Evolutionary conservation across 495 filamentous ascomycete genomes (phyloP), one percentile per base, ranked within the genome.

Genomic region (Acidomyces sp.): DNA sequence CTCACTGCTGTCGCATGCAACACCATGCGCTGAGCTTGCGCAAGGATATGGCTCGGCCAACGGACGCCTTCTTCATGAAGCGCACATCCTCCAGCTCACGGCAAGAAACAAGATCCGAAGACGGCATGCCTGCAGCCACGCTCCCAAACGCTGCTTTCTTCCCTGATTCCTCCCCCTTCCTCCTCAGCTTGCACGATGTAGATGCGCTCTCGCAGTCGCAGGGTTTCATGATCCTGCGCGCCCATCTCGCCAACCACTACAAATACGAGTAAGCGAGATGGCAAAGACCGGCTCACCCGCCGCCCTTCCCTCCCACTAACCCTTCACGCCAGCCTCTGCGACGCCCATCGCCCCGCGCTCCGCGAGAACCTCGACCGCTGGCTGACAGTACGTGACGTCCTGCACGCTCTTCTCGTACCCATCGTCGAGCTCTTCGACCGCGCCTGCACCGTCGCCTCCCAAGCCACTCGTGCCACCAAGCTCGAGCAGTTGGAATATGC

Each of bases 301-400:
- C 15, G 10, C 6, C 17, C 23, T 9, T 24, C 25, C n/a, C 12
- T 16, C 9, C 2, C 3, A 13, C 27, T 40, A 18, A 41, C 31
- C 13, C 22, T 29, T 6, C 22, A 19, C 20, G 3, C 19, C 25
- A 48, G 47, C 9, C 42, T 45, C 21, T 46, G 42, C 42, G 24
- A 45, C 13, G 23, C 3, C 4, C 47, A 50, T 30, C 9, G 26
- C 26, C 11, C 34, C n/a, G 24, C 31, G 4, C 12, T 41, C 21
- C 23, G n/a, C 25, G 19, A 31, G 11, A 18, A 22, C 23, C 29
- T 20, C 13, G 17, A 33, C 6, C 28, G 17, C 17, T 74, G 69
- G 55, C 63, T 73, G 4, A 59, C 75, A n/a, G 70, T 76, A 40
- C 70, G 72, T 47, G 73, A 77, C 35, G 66, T 77, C 39, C 70